A percentile compares a stretch with the other conserved stretches of the same genome.
These are phyloP conservation scores for Patellifolia procumbens DNA, from an alignment of 179 eudicot genomes.

Conservation along the genomic window DNA sequence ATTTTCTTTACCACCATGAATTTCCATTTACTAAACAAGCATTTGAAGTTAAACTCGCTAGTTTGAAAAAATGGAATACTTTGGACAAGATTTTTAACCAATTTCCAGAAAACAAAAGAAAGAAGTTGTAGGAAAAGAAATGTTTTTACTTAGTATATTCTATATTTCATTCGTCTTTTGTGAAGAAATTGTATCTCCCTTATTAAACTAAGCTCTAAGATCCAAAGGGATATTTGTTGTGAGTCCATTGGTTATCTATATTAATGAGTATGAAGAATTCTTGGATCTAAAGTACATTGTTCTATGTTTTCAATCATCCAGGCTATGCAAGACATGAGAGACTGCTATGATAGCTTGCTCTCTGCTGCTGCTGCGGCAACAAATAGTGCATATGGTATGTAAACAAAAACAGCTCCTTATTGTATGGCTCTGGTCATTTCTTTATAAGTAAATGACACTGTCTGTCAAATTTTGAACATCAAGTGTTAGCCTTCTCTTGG, in stretches of 20 bases:
- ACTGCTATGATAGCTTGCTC: slow-evolving; percentile 90
- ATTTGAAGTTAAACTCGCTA: too few species aligned
- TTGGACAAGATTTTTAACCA: too few species aligned
- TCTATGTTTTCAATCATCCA: slow-evolving; percentile 27
- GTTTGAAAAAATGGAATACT: too few species aligned
- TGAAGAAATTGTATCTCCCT: background rate
- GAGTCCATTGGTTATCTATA: background rate
- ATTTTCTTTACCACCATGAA: too few species aligned
- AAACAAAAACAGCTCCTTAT: background rate
- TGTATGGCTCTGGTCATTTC: background rate
- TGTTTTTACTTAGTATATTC: background rate
- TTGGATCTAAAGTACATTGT: background rate
- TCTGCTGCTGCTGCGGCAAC: slow-evolving; percentile 87
- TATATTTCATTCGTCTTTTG: background rate
- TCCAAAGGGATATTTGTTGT: background rate
- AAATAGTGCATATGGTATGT: slow-evolving; percentile 85
- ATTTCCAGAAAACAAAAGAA: too few species aligned
- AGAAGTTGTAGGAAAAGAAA: background rate
- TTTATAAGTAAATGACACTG: background rate
- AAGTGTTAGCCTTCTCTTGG: background rate
- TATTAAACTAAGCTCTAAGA: background rate
- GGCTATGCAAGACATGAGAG: slow-evolving; percentile 93
- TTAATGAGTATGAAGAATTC: background rate
- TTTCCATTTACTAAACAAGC: too few species aligned
- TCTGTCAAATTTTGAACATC: background rate